Conservation (phyloP, 2,329 filamentous ascomycete species). For the Geosmithia morbida region DNA sequence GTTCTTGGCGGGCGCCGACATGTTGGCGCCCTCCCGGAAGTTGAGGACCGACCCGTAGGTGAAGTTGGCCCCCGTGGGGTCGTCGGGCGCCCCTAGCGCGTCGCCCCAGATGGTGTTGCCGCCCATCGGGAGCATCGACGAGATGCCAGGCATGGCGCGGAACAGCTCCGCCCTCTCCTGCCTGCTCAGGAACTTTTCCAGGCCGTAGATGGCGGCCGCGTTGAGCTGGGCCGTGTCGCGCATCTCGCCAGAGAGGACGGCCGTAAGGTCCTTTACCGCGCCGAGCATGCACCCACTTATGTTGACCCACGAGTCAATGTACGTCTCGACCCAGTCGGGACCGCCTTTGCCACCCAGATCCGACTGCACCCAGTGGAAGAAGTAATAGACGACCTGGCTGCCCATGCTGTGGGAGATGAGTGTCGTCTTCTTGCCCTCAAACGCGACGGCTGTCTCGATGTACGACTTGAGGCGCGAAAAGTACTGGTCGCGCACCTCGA, state of each 20-base stretch:
- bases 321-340: constrained; percentile 73
- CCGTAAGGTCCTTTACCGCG: constrained; percentile 78
- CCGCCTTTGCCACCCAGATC: constrained; percentile 69
- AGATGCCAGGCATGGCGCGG: constrained; percentile 91
- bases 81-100: constrained; percentile 74
- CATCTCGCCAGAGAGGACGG: constrained; percentile 92
- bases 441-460: constrained; percentile 69
- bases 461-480: constrained; percentile 83
- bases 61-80: constrained; percentile 54
- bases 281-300: constrained; percentile 97
- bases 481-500: constrained; percentile 84
- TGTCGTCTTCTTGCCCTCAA: constrained; percentile 65
- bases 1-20: constrained; percentile 53
- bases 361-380: constrained; percentile 67
- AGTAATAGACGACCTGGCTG: constrained; percentile 82
- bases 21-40: constrained; percentile 56
- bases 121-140: constrained; percentile 90
- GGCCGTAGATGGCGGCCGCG: constrained; percentile 86
- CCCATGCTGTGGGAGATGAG: constrained; percentile 96
- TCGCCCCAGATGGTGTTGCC: constrained; percentile 95
- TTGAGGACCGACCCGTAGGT: constrained; percentile 75
- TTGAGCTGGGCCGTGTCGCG: constrained; percentile 95
- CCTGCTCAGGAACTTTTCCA: constrained; percentile 88
- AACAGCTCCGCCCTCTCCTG: constrained; percentile 89
- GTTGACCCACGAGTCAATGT: constrained; percentile 95